Base-by-base conservation (phyloP, 2,329 filamentous ascomycete species). In the Monosporascus sp. region DNA sequence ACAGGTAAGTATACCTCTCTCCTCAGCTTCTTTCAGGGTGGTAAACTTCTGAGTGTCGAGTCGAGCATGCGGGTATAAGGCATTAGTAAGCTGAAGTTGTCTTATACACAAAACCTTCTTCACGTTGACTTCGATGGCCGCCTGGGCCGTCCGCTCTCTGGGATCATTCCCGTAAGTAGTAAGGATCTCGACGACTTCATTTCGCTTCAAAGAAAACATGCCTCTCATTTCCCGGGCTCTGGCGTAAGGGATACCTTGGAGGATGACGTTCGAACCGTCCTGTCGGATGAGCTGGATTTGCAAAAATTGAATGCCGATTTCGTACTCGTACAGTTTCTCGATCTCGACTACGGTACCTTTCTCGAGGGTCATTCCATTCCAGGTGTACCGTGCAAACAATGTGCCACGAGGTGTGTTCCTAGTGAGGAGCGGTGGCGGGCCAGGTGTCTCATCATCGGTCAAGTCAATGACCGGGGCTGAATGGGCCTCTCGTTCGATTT, bases 41-140 rank as follows among this genome's bases (percentile, higher is more conserved):
- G 48, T 49, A 37, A 63, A 71, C 0, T 63, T 49, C 0, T 49
- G 27, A 0, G 47, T 22, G 0, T 66, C 50, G 7, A 67, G 69
- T 1, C 68, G 63, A 48, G 71, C 69, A 0, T 64, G 52, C 0
- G 78, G 77, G 44, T 75, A 83, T 0, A 66, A 59, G 0, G 73
- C 65, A 54, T 89, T 90, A 0, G 85, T 89, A 2, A 77, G 67
- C 0, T 74, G 62, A 0, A 88, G 66, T 0, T 63, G 63, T 0
- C 81, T 69, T 7, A 74, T 66, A 1, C 66, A 56, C 2, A 71
- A 60, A 0, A 85, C 69, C 0, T 70, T 54, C 0, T 58, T 49
- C 0, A 77, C 52, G 0, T 66, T 44, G 0, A 85, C 62, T 2
- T 82, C 76, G 0, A 78, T 59, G 0, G 74, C 53, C 0, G 71